Conservation (phyloP, 2,329 filamentous ascomycete species). For the Aspergillus chevalieri region DNA sequence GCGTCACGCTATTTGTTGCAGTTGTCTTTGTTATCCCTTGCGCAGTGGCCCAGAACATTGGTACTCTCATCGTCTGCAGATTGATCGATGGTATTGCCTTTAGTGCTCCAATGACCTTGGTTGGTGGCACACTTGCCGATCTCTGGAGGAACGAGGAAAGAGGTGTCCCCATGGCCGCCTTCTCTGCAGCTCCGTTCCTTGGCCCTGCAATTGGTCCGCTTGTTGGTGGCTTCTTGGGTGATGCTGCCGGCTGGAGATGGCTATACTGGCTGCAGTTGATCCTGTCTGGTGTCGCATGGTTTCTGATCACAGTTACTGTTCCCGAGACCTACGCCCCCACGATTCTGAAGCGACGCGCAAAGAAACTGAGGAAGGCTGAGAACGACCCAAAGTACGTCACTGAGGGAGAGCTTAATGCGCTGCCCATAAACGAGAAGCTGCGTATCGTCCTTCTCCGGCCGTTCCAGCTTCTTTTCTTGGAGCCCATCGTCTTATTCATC, state of each 20-base stretch:
- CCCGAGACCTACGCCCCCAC: constrained; percentile 83
- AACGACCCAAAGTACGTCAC: constrained; percentile 65
- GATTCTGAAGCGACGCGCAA: constrained; percentile 64
- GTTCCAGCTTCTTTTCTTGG: constrained; percentile 76
- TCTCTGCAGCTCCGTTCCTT: constrained; percentile 74
- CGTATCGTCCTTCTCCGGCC: constrained; percentile 71
- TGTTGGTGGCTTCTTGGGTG: constrained; percentile 68
- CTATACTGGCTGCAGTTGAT: constrained; percentile 85
- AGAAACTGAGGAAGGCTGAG: constrained; percentile 64
- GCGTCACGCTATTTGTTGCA: constrained; percentile 60
- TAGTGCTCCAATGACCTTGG: constrained; percentile 78
- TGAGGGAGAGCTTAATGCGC: constrained; percentile 70
- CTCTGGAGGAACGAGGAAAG: constrained; percentile 79
- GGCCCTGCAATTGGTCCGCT: constrained; percentile 73
- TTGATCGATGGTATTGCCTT: constrained; percentile 77
- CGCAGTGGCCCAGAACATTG: constrained; percentile 69
- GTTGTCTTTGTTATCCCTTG: constrained; percentile 76
- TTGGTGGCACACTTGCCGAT: constrained; percentile 75
- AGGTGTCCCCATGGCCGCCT: constrained; percentile 80
- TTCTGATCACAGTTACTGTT: constrained; percentile 78
- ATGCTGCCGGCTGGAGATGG: constrained; percentile 71
- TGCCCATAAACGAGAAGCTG: constrained; percentile 63
- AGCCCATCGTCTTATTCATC: constrained; percentile 80
- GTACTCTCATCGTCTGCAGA: constrained; percentile 68
- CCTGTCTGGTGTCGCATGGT: constrained; percentile 61